Percentiles rank a stretch among this genome's conserved stretches.
Conservation (phyloP, 2,329 filamentous ascomycete species). For the Xylaria sp. region DNA sequence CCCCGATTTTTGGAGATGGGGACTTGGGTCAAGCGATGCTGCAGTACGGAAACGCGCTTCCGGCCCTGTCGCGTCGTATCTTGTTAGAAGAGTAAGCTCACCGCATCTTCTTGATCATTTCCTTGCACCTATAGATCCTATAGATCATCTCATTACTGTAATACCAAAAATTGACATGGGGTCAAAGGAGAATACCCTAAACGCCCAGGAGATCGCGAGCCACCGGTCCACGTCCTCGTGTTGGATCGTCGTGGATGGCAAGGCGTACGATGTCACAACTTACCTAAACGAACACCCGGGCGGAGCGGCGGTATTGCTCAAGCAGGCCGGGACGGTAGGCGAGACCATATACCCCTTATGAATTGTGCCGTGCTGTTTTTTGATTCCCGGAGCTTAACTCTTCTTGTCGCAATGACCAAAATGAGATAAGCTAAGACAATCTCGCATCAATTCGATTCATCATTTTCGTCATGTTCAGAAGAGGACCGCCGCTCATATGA, state of each 20-base stretch:
- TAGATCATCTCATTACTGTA: background rate
- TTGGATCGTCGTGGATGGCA: conserved; percentile 52
- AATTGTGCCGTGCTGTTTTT: background rate
- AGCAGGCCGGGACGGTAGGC: conserved; percentile 48
- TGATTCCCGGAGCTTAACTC: background rate
- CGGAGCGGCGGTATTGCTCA: conserved; percentile 48
- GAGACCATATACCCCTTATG: background rate
- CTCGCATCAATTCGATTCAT: background rate
- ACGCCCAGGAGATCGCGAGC: conserved; percentile 51
- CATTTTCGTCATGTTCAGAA: no score
- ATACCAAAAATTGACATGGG: conserved; percentile 11
- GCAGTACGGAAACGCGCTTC: background rate
- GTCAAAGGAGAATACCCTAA: conserved; percentile 37
- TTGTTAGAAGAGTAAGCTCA: background rate
- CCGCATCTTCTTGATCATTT: background rate
- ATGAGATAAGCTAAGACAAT: background rate
- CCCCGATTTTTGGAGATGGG: conserved; percentile 8
- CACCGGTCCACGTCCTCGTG: conserved; percentile 52
- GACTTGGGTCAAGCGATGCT: background rate
- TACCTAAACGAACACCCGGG: conserved; percentile 52
- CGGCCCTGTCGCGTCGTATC: background rate
- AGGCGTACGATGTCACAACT: conserved; percentile 53
- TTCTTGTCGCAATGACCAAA: background rate
- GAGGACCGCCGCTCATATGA: conserved; percentile 18
- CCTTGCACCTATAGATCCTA: background rate